A percentile compares a stretch with the other conserved stretches of the same genome.
Conservation (phyloP, 257 asterid species). For the Solanum gracilifrons region DNA sequence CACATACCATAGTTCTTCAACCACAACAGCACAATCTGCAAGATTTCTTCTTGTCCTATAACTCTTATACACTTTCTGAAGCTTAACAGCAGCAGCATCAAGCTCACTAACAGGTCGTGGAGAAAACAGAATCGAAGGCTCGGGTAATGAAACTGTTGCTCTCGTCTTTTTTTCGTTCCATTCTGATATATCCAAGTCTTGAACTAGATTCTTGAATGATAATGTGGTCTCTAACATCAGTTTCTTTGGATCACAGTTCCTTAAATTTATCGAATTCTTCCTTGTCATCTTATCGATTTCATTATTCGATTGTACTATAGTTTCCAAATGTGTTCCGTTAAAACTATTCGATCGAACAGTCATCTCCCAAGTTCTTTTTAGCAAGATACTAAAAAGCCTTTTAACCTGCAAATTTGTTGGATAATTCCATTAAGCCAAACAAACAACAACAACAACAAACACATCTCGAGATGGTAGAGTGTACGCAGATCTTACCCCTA, state of each 20-base stretch:
- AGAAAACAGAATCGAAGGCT: slow-evolving; percentile 48
- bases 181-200: slow-evolving; percentile 17
- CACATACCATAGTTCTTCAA: slow-evolving; percentile 89
- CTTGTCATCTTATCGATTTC: slow-evolving; percentile 22
- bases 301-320: slow-evolving; percentile 9
- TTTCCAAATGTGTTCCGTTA: slow-evolving; percentile 22
- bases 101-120: slow-evolving; percentile 74
- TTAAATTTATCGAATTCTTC: slow-evolving; percentile 49
- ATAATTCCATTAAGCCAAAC: not conserved
- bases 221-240: slow-evolving; percentile 42
- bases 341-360: slow-evolving; percentile 22
- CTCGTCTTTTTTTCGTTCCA: not conserved
- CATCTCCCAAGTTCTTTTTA: slow-evolving; percentile 9
- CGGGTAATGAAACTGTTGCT: slow-evolving; percentile 31
- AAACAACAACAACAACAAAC: not conserved
- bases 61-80: slow-evolving; percentile 90
- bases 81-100: slow-evolving; percentile 81
- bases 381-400: not conserved
- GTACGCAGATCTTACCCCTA: not conserved
- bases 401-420: not conserved
- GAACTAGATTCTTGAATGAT: slow-evolving; percentile 61
- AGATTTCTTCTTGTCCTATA: slow-evolving; percentile 81
- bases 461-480: not conserved
- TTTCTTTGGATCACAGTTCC: slow-evolving; percentile 49
- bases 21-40: slow-evolving; percentile 96